These are phyloP conservation scores for Neonectria punicea DNA, from an alignment of 2,329 filamentous ascomycete genomes.

Conservation along the genomic window DNA sequence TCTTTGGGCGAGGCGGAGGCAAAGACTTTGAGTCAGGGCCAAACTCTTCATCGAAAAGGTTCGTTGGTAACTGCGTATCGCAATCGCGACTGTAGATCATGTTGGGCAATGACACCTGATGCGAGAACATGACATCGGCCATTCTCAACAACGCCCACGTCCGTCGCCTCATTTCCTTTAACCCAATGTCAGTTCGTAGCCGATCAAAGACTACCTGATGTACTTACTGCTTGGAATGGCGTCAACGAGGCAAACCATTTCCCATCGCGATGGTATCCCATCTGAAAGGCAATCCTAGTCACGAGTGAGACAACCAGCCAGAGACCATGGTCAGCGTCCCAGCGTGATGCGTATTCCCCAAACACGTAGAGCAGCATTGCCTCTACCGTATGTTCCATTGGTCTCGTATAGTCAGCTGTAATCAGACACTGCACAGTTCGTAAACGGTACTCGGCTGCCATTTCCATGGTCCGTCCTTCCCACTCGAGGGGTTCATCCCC, in stretches of 20 bases:
- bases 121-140: slow-evolving; percentile 80
- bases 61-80: slow-evolving; percentile 78
- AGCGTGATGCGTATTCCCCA: slow-evolving; percentile 77
- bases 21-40: slow-evolving; percentile 73
- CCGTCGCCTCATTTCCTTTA: slow-evolving; percentile 74
- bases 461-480: slow-evolving; percentile 70
- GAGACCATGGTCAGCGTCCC: slow-evolving; percentile 78
- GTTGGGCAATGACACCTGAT: slow-evolving; percentile 71
- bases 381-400: slow-evolving; percentile 78
- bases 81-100: slow-evolving; percentile 81
- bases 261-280: slow-evolving; percentile 82
- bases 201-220: background rate
- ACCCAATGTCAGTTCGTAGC: slow-evolving; percentile 15
- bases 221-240: slow-evolving; percentile 74
- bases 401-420: slow-evolving; percentile 80
- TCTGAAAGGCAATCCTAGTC: slow-evolving; percentile 69
- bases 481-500: slow-evolving; percentile 84
- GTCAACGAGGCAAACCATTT: slow-evolving; percentile 77
- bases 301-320: slow-evolving; percentile 67
- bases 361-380: slow-evolving; percentile 80
- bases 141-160: slow-evolving; percentile 78
- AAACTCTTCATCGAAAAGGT: slow-evolving; percentile 85
- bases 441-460: slow-evolving; percentile 72
- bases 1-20: slow-evolving; percentile 72
- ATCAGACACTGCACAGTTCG: slow-evolving; percentile 82